Conservation (phyloP, 345 rosid species). For the Populus alba region DNA sequence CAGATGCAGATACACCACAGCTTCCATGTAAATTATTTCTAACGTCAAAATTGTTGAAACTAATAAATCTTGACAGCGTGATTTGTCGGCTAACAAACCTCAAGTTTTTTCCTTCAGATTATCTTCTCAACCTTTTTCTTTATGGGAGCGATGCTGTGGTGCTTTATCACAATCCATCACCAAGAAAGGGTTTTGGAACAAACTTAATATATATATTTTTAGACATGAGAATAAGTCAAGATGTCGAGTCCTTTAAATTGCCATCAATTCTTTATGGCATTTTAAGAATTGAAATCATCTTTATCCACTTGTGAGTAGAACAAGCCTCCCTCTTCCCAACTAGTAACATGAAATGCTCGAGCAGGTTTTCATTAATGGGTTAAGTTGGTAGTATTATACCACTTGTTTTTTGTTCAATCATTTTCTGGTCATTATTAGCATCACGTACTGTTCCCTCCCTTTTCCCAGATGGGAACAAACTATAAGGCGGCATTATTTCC, state of each 20-base stretch:
- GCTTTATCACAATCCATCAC: background rate
- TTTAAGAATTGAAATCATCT: background rate
- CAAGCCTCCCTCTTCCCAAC: background rate
- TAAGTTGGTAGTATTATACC: background rate
- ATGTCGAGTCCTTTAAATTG: background rate
- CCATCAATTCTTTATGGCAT: background rate
- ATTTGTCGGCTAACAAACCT: background rate
- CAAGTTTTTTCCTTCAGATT: too few species aligned
- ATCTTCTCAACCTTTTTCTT: background rate
- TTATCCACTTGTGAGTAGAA: background rate
- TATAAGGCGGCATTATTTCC: constrained; percentile 88
- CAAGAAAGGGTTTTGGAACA: background rate
- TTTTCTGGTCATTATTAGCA: background rate
- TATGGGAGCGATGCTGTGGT: background rate
- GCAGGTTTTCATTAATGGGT: background rate
- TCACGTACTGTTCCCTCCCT: background rate
- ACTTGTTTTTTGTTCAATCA: background rate
- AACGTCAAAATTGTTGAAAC: background rate
- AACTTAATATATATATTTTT: background rate
- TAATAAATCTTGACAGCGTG: background rate
- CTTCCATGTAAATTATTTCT: background rate
- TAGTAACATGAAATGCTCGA: background rate
- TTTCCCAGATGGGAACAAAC: constrained; percentile 90
- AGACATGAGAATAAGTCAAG: background rate
- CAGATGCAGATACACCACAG: background rate